Conservation (phyloP, 306 rosid genomes). For the Pachyrhizus erosus region DNA sequence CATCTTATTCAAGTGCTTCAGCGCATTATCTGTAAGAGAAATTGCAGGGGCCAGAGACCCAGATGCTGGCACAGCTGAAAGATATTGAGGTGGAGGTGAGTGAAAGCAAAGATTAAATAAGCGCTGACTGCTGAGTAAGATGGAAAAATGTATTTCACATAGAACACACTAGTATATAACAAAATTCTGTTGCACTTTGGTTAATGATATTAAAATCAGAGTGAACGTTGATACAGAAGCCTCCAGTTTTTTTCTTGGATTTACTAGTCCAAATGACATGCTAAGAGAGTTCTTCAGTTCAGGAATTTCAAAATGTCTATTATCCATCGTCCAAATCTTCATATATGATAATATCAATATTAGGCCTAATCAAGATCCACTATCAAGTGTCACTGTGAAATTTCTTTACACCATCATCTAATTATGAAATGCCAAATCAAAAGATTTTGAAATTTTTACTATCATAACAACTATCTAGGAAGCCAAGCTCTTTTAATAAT, state of each 20-base stretch:
- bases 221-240: not conserved
- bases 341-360: not conserved
- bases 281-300: not conserved
- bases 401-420: not conserved
- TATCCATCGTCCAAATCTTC: not conserved
- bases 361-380: not conserved
- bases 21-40: conserved; percentile 69
- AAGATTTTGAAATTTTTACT: not conserved
- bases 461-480: not conserved
- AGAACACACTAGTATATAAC: conserved; percentile 19
- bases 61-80: conserved; percentile 53
- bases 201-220: not conserved
- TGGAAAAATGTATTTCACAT: not conserved
- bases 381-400: not conserved
- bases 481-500: not conserved
- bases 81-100: not conserved
- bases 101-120: conserved; percentile 13
- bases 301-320: not conserved
- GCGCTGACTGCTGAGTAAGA: not conserved
- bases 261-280: not conserved
- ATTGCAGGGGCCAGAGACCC: conserved; percentile 53
- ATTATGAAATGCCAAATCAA: not conserved
- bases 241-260: not conserved
- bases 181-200: conserved; percentile 9
- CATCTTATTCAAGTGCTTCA: conserved; percentile 94